Conservation (phyloP, 306 rosid species). For the Vigna reflexopilosa region DNA sequence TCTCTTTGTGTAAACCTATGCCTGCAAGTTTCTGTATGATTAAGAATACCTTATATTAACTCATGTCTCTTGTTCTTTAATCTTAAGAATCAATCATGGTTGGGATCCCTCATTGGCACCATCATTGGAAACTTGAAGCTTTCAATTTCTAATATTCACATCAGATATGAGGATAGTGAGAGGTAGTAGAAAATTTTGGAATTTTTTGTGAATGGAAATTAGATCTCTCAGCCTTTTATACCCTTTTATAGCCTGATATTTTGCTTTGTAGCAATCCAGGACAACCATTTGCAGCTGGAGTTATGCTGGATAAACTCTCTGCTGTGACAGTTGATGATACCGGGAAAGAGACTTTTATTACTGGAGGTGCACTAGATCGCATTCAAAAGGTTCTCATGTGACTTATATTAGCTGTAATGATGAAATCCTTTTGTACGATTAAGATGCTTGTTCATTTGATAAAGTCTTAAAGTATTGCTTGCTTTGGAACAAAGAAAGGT, state of each 20-base stretch:
- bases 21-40: constrained; percentile 26
- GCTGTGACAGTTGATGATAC: constrained; percentile 88
- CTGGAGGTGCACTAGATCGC: constrained; percentile 84
- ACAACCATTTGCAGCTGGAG: constrained; percentile 93
- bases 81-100: constrained; percentile 86
- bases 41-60: constrained; percentile 45
- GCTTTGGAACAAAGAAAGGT: background rate
- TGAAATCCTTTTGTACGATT: constrained; percentile 30
- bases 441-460: constrained; percentile 38
- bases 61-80: constrained; percentile 27
- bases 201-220: constrained; percentile 28
- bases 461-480: constrained; percentile 18
- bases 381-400: constrained; percentile 75
- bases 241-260: constrained; percentile 47
- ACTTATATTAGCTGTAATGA: constrained; percentile 31
- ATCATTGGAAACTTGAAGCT: constrained; percentile 94
- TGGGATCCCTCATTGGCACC: constrained; percentile 95
- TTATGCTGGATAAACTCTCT: constrained; percentile 86
- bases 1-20: constrained; percentile 25
- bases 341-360: constrained; percentile 86
- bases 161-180: constrained; percentile 95
- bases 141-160: constrained; percentile 90
- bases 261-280: constrained; percentile 87
- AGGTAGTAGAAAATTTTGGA: constrained; percentile 59
- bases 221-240: background rate